Percentiles rank a stretch among this genome's conserved stretches.
These are phyloP conservation scores for Tulasnella sp. DNA, from an alignment of 768 basidiomycete species.

Conservation along the genomic window DNA sequence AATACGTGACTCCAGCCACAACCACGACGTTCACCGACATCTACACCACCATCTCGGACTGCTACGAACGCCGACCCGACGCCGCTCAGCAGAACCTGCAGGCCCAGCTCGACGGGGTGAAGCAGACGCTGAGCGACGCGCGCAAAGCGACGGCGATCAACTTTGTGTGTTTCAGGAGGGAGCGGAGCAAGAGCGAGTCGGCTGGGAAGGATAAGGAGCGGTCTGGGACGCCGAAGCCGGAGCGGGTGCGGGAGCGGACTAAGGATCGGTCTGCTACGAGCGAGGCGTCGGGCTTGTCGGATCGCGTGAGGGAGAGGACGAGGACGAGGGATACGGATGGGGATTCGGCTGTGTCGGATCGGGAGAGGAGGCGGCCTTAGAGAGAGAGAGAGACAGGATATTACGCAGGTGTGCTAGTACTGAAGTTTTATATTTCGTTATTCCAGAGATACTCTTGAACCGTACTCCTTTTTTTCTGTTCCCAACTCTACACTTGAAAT, in stretches of 20 bases:
- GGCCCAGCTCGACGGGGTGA: conserved; percentile 81
- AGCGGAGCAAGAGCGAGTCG: conserved; percentile 12
- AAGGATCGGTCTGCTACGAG: neutral
- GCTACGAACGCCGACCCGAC: conserved; percentile 70
- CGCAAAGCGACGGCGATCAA: conserved; percentile 89
- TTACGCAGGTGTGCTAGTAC: neutral
- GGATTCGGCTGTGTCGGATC: neutral
- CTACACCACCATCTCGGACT: conserved; percentile 91
- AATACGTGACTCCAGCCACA: conserved; percentile 77
- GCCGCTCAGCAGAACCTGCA: conserved; percentile 71
- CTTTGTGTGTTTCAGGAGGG: conserved; percentile 79
- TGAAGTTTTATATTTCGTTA: neutral
- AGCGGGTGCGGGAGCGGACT: neutral
- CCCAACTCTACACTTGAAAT: no score
- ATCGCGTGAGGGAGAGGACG: conserved; percentile 2
- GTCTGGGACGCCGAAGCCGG: neutral
- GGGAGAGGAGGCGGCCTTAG: neutral
- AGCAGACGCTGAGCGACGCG: conserved; percentile 83
- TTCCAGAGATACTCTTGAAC: neutral
- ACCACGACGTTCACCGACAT: conserved; percentile 83
- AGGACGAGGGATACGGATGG: neutral
- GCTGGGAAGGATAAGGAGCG: neutral
- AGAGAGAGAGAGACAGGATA: neutral
- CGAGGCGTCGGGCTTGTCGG: neutral
- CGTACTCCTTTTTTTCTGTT: no score